A percentile compares a stretch with the other conserved stretches of the same genome.
Evolutionary conservation across 768 basidiomycete species (phyloP).

Genomic region (Sporobolomyces pararoseus): DNA sequence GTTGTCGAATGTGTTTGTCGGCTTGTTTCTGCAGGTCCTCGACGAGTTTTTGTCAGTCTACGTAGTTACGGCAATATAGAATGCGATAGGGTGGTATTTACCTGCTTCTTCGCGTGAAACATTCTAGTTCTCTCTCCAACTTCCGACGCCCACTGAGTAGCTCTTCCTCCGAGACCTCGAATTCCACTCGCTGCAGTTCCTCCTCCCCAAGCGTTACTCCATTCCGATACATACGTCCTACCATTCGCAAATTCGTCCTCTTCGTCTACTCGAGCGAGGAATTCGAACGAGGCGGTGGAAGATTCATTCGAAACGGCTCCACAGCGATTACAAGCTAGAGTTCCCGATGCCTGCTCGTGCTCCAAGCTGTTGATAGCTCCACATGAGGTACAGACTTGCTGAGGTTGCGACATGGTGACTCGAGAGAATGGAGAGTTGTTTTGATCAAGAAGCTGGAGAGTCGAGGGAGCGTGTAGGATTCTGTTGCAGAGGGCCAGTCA

Average conservation of each 20-base stretch:
- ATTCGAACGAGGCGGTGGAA: slow-evolving; percentile 14
- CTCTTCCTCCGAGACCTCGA: slow-evolving; percentile 1
- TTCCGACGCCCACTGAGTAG: not conserved
- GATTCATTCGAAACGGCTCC: slow-evolving; percentile 22
- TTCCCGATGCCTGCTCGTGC: not conserved
- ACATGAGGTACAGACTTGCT: slow-evolving; percentile 18
- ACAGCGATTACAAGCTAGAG: slow-evolving; percentile 27
- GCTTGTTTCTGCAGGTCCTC: slow-evolving; percentile 5
- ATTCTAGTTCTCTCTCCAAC: slow-evolving; percentile 3
- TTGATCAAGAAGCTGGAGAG: not conserved
- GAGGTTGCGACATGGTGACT: not conserved
- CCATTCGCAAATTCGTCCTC: slow-evolving; percentile 29
- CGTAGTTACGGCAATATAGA: too few relatives aligned
- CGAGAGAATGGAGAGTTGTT: not conserved
- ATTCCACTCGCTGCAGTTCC: not conserved
- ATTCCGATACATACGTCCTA: not conserved
- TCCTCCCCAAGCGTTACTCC: not conserved
- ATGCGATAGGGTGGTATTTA: not conserved
- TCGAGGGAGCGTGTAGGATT: not conserved
- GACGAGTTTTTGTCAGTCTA: too few relatives aligned
- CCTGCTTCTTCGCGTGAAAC: slow-evolving; percentile 19
- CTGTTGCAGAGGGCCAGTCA: too few relatives aligned
- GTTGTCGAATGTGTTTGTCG: slow-evolving; percentile 7
- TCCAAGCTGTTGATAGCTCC: slow-evolving; percentile 5
- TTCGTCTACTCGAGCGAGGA: slow-evolving; percentile 18